Evolutionary conservation across 2,329 filamentous ascomycete species (phyloP), one percentile per base, ranked within the genome.

Genomic region (Nothopassalora personata): DNA sequence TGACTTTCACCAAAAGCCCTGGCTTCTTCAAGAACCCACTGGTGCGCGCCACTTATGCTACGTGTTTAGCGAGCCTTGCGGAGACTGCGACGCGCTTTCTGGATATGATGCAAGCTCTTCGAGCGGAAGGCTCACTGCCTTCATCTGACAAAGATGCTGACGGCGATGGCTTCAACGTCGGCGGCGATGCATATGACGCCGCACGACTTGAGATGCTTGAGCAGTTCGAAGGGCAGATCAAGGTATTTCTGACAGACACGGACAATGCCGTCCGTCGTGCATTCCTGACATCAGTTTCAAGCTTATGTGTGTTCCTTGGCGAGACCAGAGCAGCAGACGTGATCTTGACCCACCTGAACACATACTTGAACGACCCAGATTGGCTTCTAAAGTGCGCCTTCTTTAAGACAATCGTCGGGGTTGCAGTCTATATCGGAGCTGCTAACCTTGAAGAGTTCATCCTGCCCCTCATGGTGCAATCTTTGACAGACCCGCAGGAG

Each of bases 331-430:
- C 93, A 1, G 97, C 95, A 72, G 94, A 99, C 70, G 90, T 99
- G n/a, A 86, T 99, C 15, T 79, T 99, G 23, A 96, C 91, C 33
- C 94, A 99, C 75, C 79, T 99, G 30, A 97, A 97, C 70, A 99
- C 94, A 0, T 99, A 99, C 68, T 77, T 99, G 8, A 99, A 99
- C 66, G 94, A 97, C 68, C 86, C 88, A 46, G 92, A 99, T 72
- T 99, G 94, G 94, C 91, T 91, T 72, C 78, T 99, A 33, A 97
- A 96, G 73, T 97, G 91, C 68, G 91, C 93, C 2, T 97, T 97
- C 71, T 97, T 99, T 69, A 92, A 96, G 70, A 90, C 91, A 0
- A 91, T 97, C 28, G 90, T 97, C 15, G 93, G 92, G 3, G 92
- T 99, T 64, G 90, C 92, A 4, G 85, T 90, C 1, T 96, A 96